Evolutionary conservation across 306 rosid genomes (phyloP).

Genomic region (Hippophae gyantsensis): DNA sequence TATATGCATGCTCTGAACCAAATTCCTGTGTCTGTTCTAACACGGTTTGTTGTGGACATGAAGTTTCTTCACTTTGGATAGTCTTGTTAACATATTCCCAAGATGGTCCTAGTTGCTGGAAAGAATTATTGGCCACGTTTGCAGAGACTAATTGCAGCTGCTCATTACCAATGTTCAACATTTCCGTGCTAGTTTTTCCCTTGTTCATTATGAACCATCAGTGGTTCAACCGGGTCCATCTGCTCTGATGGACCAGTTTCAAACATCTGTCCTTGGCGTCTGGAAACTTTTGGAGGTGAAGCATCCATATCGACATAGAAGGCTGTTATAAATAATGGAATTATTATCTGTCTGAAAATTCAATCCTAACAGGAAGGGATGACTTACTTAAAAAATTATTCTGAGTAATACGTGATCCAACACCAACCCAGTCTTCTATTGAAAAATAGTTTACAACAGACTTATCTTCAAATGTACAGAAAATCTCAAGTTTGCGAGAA

Average conservation of each 20-base stretch:
- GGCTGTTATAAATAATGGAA: constrained; percentile 17
- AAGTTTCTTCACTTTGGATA: constrained; percentile 22
- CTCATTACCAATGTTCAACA: constrained; percentile 15
- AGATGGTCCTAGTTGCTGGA: constrained; percentile 22
- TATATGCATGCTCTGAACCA: constrained; percentile 11
- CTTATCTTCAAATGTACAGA: constrained; percentile 9
- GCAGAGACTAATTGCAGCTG: constrained; percentile 26
- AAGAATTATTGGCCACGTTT: constrained; percentile 22
- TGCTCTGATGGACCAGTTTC: constrained; percentile 28
- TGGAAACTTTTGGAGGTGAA: constrained; percentile 18
- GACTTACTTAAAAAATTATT: neutral
- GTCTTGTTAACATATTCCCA: constrained; percentile 15
- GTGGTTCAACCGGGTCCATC: constrained; percentile 24
- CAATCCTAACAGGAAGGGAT: constrained; percentile 8
- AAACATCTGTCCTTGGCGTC: constrained; percentile 21
- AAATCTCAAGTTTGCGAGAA: constrained; percentile 2
- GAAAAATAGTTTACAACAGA: constrained; percentile 11
- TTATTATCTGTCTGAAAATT: constrained; percentile 2
- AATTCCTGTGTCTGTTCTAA: constrained; percentile 6
- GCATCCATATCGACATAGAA: constrained; percentile 27
- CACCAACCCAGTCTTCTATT: constrained; percentile 2
- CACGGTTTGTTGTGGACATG: constrained; percentile 13
- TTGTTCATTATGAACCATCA: constrained; percentile 27
- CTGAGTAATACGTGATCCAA: neutral
- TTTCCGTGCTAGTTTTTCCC: constrained; percentile 16